A percentile compares a stretch with the other conserved stretches of the same genome.
Conservation (phyloP, 164 flowering plant genomes). For the Macadamia tetraphylla region DNA sequence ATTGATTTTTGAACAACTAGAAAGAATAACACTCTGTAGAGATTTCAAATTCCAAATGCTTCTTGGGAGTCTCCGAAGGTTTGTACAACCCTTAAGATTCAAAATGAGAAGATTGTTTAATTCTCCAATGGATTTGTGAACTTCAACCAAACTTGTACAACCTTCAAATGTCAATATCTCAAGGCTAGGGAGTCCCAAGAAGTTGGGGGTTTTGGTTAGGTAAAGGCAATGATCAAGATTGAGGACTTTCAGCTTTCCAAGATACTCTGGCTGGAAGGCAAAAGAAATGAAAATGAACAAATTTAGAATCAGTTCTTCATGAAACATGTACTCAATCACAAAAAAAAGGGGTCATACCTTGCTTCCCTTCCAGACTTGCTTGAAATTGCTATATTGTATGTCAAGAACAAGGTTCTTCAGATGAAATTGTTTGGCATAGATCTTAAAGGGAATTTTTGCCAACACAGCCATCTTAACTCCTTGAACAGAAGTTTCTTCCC, state of each 20-base stretch:
- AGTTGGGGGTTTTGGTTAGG: too few species aligned
- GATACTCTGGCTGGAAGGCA: too few species aligned
- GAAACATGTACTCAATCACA: background rate
- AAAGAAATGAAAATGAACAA: background rate
- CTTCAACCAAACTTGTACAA: slow-evolving; percentile 12
- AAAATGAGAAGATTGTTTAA: background rate
- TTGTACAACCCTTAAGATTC: slow-evolving; percentile 4
- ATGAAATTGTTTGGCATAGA: slow-evolving; percentile 11
- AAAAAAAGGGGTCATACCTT: background rate
- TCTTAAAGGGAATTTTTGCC: slow-evolving; percentile 13
- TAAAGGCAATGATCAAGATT: too few species aligned
- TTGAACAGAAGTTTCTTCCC: background rate
- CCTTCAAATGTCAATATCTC: slow-evolving; percentile 4
- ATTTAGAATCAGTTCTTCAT: background rate
- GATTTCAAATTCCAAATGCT: slow-evolving; percentile 1
- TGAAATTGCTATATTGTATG: slow-evolving; percentile 10
- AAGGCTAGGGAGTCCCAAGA: too few species aligned
- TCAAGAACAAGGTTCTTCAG: slow-evolving; percentile 13
- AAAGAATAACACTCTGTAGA: slow-evolving; percentile 4
- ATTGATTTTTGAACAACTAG: slow-evolving; percentile 10
- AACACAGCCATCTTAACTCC: slow-evolving; percentile 14
- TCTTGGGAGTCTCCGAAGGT: slow-evolving; percentile 2
- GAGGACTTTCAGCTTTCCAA: too few species aligned
- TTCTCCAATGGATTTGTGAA: slow-evolving; percentile 7
- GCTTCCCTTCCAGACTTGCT: background rate